Percentiles rank a stretch among this genome's conserved stretches.
Conservation (phyloP, 2,329 filamentous ascomycete genomes). For the Paecilomyces dactylethromorphus region DNA sequence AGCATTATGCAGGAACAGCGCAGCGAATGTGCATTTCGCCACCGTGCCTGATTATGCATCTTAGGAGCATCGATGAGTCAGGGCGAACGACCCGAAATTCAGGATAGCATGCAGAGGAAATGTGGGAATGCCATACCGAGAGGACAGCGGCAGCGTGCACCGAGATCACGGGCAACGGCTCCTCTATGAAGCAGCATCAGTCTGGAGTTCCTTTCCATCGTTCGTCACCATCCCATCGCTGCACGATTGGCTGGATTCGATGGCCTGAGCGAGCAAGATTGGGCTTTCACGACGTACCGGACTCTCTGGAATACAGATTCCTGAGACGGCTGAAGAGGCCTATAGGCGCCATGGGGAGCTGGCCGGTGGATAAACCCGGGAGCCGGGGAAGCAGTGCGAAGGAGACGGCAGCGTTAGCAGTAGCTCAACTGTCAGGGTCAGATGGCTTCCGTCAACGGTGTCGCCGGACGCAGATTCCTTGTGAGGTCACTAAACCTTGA, state of each 20-base stretch:
- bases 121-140: slow-evolving; percentile 28
- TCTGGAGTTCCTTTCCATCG: slow-evolving; percentile 1
- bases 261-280: too few relatives aligned
- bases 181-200: slow-evolving; percentile 16
- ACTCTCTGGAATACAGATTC: slow-evolving; percentile 24
- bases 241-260: neutral
- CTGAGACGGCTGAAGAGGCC: slow-evolving; percentile 24
- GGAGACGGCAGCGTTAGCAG: neutral
- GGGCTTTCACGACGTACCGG: slow-evolving; percentile 14
- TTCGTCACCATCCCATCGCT: neutral
- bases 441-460: too few relatives aligned
- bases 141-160: slow-evolving; percentile 27
- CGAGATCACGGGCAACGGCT: slow-evolving; percentile 28
- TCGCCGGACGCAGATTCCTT: too few relatives aligned
- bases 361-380: neutral
- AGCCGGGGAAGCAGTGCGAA: neutral
- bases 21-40: neutral
- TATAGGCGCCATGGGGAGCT: slow-evolving; percentile 25
- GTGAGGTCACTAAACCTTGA: neutral
- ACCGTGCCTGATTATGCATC: neutral
- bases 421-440: neutral
- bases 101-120: slow-evolving; percentile 1
- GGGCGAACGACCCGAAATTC: neutral
- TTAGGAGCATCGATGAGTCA: neutral
- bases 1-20: neutral